Evolutionary conservation across 2,329 filamentous ascomycete species (phyloP), one percentile per base, ranked within the genome.

Genomic region (Diplodia mutila): DNA sequence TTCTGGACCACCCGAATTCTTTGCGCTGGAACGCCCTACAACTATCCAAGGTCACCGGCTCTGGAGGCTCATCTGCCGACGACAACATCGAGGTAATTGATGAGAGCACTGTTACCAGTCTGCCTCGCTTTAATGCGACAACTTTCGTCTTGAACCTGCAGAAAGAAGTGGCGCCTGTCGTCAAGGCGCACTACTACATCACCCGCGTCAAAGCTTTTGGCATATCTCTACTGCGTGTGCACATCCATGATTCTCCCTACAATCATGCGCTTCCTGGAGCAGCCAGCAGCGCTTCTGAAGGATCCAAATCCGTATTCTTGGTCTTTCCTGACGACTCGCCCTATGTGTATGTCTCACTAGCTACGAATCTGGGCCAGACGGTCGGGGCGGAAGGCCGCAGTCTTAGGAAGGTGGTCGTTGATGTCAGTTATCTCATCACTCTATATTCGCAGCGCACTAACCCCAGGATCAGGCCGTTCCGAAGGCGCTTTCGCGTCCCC

Each of bases 181-280:
- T 94, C 72, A 96, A 95, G 77, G 91, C 91, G 5, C 91, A 96
- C 78, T 95, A 92, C 77, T 90, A 92, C 72, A 87, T 95, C 69
- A 89, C 91, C 71, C 87, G 90, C n/a, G 90, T 91, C 65, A 84
- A 86, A 65, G 83, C 85, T 1, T 82, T 91, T n/a, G 87, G 91
- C 0, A 81, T 95, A 4, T 85, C 91, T 0, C 83, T 95, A 29
- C 80, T 96, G n/a, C 88, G 92, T 61, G 89, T 96, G 54, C 91
- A 93, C 73, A 87, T 94, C 68, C 82, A 93, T 70, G 90, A 95
- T 76, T 92, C 91, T 1, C 92, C 92, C 0, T 97, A 96, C 76
- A 67, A 72, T 16, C 70, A 70, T 69, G 53, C 57, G 69, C 49
- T 74, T 80, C 48, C 46, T 29, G 54, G 46, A 23, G 25, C 55